Percentiles rank a stretch among this genome's conserved stretches.
These are phyloP conservation scores for Alternaria tenuissima DNA, from an alignment of 2,329 filamentous ascomycete species.

Conservation along the genomic window DNA sequence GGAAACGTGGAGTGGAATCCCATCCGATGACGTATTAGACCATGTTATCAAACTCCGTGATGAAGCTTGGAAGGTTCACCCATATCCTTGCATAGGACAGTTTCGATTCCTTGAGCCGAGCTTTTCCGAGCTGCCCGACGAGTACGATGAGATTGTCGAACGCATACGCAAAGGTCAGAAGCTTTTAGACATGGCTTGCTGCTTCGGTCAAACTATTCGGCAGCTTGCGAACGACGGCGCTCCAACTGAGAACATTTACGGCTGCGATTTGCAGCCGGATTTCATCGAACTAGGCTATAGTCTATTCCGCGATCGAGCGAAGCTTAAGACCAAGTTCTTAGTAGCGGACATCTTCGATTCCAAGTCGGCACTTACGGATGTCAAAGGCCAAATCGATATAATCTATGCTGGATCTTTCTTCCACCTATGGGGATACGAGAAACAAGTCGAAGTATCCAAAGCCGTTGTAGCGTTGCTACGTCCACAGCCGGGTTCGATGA, in stretches of 20 bases:
- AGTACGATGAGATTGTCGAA: slow-evolving; percentile 38
- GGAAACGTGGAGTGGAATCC: slow-evolving; percentile 49
- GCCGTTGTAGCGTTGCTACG: slow-evolving; percentile 45
- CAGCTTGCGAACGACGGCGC: slow-evolving; percentile 52
- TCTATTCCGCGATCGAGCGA: slow-evolving; percentile 45
- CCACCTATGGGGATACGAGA: slow-evolving; percentile 52
- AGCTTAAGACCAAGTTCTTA: slow-evolving; percentile 59
- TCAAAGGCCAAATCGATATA: slow-evolving; percentile 48
- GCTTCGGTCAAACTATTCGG: slow-evolving; percentile 56
- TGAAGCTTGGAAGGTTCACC: slow-evolving; percentile 37
- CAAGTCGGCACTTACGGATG: slow-evolving; percentile 33
- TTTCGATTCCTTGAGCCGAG: slow-evolving; percentile 44
- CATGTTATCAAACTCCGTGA: slow-evolving; percentile 43
- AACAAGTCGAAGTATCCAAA: slow-evolving; percentile 44
- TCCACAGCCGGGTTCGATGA: slow-evolving; percentile 55
- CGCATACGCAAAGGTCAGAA: slow-evolving; percentile 38
- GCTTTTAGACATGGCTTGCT: slow-evolving; percentile 56
- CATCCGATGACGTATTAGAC: slow-evolving; percentile 38
- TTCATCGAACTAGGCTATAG: slow-evolving; percentile 64
- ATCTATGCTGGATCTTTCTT: slow-evolving; percentile 54
- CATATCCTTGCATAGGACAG: slow-evolving; percentile 46
- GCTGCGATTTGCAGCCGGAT: slow-evolving; percentile 48
- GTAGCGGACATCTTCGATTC: slow-evolving; percentile 58
- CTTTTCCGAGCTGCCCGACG: slow-evolving; percentile 23
- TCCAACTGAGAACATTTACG: slow-evolving; percentile 50